Percentiles rank a stretch among this genome's conserved stretches.
Conservation (phyloP, 805 yeast species). For the Myxozyma lipomycoides region DNA sequence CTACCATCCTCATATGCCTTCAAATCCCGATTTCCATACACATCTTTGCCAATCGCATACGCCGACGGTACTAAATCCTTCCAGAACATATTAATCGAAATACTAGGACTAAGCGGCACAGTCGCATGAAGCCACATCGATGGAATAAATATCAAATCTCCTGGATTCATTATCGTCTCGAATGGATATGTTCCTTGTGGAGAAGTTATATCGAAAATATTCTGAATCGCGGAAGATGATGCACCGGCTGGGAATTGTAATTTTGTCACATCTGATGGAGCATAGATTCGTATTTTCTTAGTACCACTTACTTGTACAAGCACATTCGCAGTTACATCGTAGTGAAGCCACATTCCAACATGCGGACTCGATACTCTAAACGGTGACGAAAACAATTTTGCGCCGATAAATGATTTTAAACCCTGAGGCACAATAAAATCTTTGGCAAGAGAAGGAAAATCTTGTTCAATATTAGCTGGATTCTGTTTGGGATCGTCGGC, state of each 20-base stretch:
- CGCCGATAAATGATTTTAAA: conserved; percentile 24
- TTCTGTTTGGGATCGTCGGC: conserved; percentile 33
- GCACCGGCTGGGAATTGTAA: conserved; percentile 36
- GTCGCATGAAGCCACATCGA: conserved; percentile 42
- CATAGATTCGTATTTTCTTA: conserved; percentile 37
- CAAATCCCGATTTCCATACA: conserved; percentile 40
- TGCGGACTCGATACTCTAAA: conserved; percentile 37
- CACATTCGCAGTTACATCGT: conserved; percentile 39
- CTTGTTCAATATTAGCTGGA: conserved; percentile 34
- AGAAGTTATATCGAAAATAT: conserved; percentile 32
- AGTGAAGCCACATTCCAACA: conserved; percentile 39
- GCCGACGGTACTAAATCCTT: conserved; percentile 31
- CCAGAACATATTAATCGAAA: conserved; percentile 40
- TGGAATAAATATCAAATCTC: conserved; percentile 40
- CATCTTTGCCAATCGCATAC: conserved; percentile 38
- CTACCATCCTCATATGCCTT: conserved; percentile 38
- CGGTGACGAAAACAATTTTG: conserved; percentile 36
- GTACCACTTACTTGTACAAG: conserved; percentile 38
- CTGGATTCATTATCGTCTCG: conserved; percentile 37
- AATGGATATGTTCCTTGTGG: conserved; percentile 31
- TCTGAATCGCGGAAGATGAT: conserved; percentile 36
- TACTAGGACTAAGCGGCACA: conserved; percentile 34
- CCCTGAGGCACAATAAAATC: conserved; percentile 36
- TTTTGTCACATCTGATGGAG: conserved; percentile 36
- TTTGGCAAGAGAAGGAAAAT: conserved; percentile 34